Evolutionary conservation across 2,329 filamentous ascomycete species (phyloP).

Genomic region (Microdochium nivale): DNA sequence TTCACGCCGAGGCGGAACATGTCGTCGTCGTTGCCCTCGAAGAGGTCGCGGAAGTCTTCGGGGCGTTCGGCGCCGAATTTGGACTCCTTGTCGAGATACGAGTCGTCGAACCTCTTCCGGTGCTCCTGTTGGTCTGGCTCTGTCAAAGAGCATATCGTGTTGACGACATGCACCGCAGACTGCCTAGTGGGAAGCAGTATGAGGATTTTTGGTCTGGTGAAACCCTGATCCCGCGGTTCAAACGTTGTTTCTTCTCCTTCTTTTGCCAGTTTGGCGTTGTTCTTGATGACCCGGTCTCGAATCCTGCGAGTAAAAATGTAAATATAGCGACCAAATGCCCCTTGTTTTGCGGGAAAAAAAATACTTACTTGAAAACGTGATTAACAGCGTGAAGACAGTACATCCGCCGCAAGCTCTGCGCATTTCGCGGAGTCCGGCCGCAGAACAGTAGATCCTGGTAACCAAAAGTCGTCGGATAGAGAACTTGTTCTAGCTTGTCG

Average conservation of each 20-base stretch:
- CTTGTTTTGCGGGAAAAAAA: not conserved
- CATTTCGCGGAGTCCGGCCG: constrained; percentile 60
- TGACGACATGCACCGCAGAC: constrained; percentile 69
- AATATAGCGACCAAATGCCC: too few species aligned
- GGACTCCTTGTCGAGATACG: constrained; percentile 62
- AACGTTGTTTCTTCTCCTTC: constrained; percentile 55
- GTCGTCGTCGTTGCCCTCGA: constrained; percentile 92
- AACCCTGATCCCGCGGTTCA: constrained; percentile 86
- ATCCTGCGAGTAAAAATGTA: constrained; percentile 41
- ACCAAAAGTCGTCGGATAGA: constrained; percentile 68
- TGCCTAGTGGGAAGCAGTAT: constrained; percentile 85
- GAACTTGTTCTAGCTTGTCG: constrained; percentile 49
- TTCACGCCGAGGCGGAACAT: constrained; percentile 96
- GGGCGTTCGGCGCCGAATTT: constrained; percentile 67
- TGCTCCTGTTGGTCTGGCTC: constrained; percentile 91
- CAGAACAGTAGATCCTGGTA: constrained; percentile 78
- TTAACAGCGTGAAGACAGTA: constrained; percentile 80
- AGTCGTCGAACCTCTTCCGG: constrained; percentile 82
- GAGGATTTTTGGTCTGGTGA: constrained; percentile 87
- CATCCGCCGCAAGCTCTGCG: constrained; percentile 59
- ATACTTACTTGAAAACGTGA: constrained; percentile 68
- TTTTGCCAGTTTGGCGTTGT: constrained; percentile 71
- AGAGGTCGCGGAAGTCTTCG: constrained; percentile 80
- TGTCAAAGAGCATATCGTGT: constrained; percentile 67
- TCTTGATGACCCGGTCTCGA: constrained; percentile 83